phyloP scores from a whole-genome alignment of 148 eudicot species.

The Fagopyrum esculentum region DNA sequence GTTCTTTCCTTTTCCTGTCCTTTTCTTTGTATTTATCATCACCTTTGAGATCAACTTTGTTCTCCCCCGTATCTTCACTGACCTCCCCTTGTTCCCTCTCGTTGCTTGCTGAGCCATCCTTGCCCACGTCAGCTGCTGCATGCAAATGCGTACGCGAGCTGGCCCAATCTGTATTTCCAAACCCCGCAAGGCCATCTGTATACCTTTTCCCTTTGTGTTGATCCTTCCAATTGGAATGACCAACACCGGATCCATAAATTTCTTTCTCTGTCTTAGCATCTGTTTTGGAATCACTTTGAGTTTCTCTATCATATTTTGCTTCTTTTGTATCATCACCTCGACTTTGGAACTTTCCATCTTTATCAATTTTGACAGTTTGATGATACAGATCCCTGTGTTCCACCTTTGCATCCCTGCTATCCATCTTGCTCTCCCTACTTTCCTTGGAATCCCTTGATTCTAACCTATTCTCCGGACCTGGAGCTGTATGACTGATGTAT shows the following conservation, averaged over 20 bases:
- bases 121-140: conserved; percentile 38
- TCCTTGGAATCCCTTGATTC: conserved; percentile 60
- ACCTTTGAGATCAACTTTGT: conserved; percentile 59
- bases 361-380: conserved; percentile 47
- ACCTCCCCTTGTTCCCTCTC: conserved; percentile 41
- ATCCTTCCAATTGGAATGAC: conserved; percentile 62
- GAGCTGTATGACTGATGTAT: conserved; percentile 38
- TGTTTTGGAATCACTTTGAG: conserved; percentile 38
- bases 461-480: conserved; percentile 40
- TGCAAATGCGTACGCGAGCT: conserved; percentile 39
- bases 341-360: conserved; percentile 41
- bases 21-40: conserved; percentile 78
- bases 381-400: conserved; percentile 45
- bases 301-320: conserved; percentile 43
- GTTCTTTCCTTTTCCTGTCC: conserved; percentile 84
- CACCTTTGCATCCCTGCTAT: conserved; percentile 41
- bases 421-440: conserved; percentile 32
- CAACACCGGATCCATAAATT: conserved; percentile 27
- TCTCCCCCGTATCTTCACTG: conserved; percentile 72
- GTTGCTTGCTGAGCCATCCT: conserved; percentile 26
- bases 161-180: conserved; percentile 50
- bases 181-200: conserved; percentile 37
- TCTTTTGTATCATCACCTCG: conserved; percentile 61
- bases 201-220: conserved; percentile 58
- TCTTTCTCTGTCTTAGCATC: conserved; percentile 59